Base-by-base conservation (phyloP, 306 rosid genomes). In the Sesbania bispinosa region DNA sequence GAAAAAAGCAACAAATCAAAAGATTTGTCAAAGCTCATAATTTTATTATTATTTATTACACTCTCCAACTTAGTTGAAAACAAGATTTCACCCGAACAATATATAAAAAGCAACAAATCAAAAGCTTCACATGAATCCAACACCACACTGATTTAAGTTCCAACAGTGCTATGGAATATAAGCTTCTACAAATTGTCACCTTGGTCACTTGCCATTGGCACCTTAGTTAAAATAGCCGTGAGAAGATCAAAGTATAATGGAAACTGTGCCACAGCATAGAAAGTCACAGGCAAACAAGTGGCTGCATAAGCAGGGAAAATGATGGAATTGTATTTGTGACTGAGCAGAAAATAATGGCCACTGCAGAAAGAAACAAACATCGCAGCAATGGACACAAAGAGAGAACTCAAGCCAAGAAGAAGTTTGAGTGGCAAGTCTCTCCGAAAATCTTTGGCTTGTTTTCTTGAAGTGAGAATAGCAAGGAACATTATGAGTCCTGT, bases 401-500 rank as follows among this genome's bases (percentile, higher is more conserved):
- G 83, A 1, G 97, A 78, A 11, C 81, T 80, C 2, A 85, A 30
- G 2, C 91, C 93, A 4, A 81, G 1, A 10, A 85, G 41, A 27
- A 88, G 87, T 66, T 80, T 87, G 2, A 41, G n/a, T 1, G 89
- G 90, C 74, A 88, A 43, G 26, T 52, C 79, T 3, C 10, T 41
- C 0, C 68, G 77, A 60, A 88, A 91, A 70, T 87, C 90, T 23
- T 60, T 82, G 23, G 75, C 83, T 39, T 82, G 79, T 64, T 81
- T 78, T 20, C 84, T 60, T 0, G 93, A 87, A 7, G 85, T 86
- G 55, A 87, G 74, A 26, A 91, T 85, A 10, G 96, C 5, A 4
- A 88, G 91, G 63, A 92, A 92, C 86, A 87, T 85, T 8, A 89
- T 73, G 62, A 89, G 60, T 15, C 92, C 67, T 0, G 88, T 89